phyloP scores from a whole-genome alignment of 192 early-diverging fungal genomes.

The Coemansia guatemalensis region DNA sequence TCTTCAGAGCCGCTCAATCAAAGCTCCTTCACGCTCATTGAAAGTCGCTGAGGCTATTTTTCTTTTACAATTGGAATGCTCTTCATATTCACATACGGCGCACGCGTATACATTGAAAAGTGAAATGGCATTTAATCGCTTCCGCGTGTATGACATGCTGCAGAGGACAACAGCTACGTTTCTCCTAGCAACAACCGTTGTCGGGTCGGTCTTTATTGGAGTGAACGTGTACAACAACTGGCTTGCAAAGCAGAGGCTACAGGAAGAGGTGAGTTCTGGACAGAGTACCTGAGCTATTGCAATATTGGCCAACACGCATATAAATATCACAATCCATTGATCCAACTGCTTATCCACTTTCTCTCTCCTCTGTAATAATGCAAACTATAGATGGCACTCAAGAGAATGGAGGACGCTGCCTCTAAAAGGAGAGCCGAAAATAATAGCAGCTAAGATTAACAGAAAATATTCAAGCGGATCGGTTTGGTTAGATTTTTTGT shows the following conservation, averaged over 20 bases:
- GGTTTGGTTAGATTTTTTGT: slow-evolving; percentile 10
- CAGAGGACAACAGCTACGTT: slow-evolving; percentile 26
- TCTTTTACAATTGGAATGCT: slow-evolving; percentile 3
- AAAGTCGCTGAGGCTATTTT: neutral
- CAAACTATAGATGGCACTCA: neutral
- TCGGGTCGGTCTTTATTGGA: slow-evolving; percentile 31
- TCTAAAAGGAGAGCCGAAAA: neutral
- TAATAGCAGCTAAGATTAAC: neutral
- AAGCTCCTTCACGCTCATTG: neutral
- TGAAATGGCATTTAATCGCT: slow-evolving; percentile 47
- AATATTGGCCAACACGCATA: neutral
- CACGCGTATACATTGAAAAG: neutral
- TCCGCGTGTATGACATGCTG: slow-evolving; percentile 44
- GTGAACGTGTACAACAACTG: slow-evolving; percentile 49
- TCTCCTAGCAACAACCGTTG: slow-evolving; percentile 31
- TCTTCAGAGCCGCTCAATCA: too few relatives aligned
- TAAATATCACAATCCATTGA: neutral
- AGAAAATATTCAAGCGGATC: too few relatives aligned
- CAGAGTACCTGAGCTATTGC: neutral
- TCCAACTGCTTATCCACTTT: neutral
- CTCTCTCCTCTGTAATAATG: neutral
- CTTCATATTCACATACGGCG: neutral
- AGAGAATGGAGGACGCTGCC: neutral
- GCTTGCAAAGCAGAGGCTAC: slow-evolving; percentile 42
- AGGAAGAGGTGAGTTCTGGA: slow-evolving; percentile 24